These are phyloP conservation scores for Herpetospermum pedunculosum DNA, from an alignment of 306 rosid genomes.

Conservation along the genomic window DNA sequence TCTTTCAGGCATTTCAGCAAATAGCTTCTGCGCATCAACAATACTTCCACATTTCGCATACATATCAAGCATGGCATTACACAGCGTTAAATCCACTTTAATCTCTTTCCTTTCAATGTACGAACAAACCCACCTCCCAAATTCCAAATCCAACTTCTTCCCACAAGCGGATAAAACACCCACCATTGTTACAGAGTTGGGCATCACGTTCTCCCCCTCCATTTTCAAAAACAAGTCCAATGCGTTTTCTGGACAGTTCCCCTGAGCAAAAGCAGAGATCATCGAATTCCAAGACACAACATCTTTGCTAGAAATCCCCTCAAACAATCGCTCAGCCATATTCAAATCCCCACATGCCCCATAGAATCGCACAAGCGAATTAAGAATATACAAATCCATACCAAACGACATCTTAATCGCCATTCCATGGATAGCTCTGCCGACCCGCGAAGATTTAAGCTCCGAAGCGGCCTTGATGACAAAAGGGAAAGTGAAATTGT, in stretches of 20 bases:
- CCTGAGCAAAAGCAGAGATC: conserved; percentile 31
- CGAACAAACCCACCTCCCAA: conserved; percentile 54
- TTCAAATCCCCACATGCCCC: conserved; percentile 41
- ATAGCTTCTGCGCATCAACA: conserved; percentile 33
- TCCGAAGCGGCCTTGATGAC: conserved; percentile 54
- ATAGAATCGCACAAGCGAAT: conserved; percentile 43
- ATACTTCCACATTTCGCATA: conserved; percentile 42
- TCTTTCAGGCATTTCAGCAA: conserved; percentile 44
- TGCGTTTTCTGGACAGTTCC: conserved; percentile 33
- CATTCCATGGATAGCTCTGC: conserved; percentile 52
- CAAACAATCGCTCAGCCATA: conserved; percentile 30
- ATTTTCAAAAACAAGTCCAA: conserved; percentile 35
- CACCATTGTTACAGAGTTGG: conserved; percentile 50
- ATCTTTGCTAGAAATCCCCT: conserved; percentile 28
- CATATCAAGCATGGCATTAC: conserved; percentile 61
- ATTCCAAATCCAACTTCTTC: conserved; percentile 43
- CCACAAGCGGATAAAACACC: conserved; percentile 44
- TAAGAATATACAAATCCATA: conserved; percentile 36
- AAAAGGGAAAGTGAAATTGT: conserved; percentile 48
- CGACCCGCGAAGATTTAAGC: conserved; percentile 25
- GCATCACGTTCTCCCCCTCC: conserved; percentile 35
- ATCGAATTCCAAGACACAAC: conserved; percentile 64
- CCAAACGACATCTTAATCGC: conserved; percentile 30
- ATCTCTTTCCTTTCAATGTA: conserved; percentile 30
- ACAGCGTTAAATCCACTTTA: conserved; percentile 33